phyloP scores from a whole-genome alignment of 805 yeast genomes.

The Komagataella ulmi region DNA sequence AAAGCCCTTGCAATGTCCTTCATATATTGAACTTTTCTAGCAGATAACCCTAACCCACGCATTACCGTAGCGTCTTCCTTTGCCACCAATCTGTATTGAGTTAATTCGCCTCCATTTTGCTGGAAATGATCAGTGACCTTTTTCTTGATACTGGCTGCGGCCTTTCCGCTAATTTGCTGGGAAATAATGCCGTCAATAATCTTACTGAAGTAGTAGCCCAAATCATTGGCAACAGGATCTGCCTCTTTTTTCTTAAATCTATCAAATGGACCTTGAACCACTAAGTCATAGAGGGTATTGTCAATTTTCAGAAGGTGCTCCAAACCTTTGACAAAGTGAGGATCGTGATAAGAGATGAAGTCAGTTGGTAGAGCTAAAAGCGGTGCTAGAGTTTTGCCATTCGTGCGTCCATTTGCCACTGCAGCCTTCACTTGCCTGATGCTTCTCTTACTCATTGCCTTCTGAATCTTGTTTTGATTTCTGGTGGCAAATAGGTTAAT shows the following conservation, averaged over 20 bases:
- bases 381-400: neutral
- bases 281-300: constrained; percentile 8
- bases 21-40: constrained; percentile 52
- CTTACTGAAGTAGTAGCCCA: constrained; percentile 23
- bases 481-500: neutral
- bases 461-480: neutral
- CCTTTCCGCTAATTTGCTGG: constrained; percentile 71
- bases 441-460: neutral
- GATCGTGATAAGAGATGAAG: constrained; percentile 7
- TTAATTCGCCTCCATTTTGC: constrained; percentile 20
- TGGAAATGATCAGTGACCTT: constrained; percentile 27
- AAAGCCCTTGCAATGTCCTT: constrained; percentile 41
- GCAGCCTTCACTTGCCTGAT: neutral
- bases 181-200: constrained; percentile 40
- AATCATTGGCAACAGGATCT: neutral
- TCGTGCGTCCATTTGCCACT: neutral
- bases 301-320: constrained; percentile 11
- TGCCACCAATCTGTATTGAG: constrained; percentile 37
- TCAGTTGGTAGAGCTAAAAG: constrained; percentile 3
- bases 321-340: constrained; percentile 12
- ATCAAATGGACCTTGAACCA: constrained; percentile 5
- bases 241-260: constrained; percentile 3
- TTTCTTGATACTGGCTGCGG: constrained; percentile 53
- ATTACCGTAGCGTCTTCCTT: constrained; percentile 30
- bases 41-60: constrained; percentile 55